These are phyloP conservation scores for Coemansia pectinata DNA, from an alignment of 192 early-diverging fungal species.

Conservation along the genomic window DNA sequence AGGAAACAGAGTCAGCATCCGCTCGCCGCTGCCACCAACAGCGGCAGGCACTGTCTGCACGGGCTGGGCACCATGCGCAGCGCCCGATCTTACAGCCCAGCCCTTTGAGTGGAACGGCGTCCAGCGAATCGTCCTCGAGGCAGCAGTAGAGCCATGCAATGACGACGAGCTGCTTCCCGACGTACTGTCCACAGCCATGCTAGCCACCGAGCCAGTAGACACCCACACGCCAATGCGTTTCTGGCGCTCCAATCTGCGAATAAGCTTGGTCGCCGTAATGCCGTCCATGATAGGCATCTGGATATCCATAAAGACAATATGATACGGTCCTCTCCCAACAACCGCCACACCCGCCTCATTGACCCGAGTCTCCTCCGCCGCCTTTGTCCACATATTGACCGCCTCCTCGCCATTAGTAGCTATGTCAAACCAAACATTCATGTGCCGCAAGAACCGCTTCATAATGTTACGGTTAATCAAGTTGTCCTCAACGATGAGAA, in stretches of 20 bases:
- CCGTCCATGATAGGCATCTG: conserved; percentile 91
- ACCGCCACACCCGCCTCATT: conserved; percentile 1
- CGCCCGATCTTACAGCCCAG: not conserved
- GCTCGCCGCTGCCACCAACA: not conserved
- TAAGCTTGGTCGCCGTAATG: conserved; percentile 79
- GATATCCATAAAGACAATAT: conserved; percentile 84
- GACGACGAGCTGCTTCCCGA: conserved; percentile 17
- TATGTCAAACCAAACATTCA: conserved; percentile 70
- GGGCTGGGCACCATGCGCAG: not conserved
- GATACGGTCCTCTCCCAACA: conserved; percentile 52
- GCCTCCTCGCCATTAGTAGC: conserved; percentile 83
- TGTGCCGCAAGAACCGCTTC: conserved; percentile 69
- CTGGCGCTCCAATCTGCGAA: conserved; percentile 66
- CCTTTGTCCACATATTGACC: conserved; percentile 70
- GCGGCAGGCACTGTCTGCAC: not conserved
- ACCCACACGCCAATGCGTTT: conserved; percentile 51
- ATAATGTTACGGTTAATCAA: conserved; percentile 73
- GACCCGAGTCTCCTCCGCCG: conserved; percentile 24
- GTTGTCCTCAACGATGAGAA: conserved; percentile 83
- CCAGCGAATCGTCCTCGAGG: conserved; percentile 13
- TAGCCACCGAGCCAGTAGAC: conserved; percentile 61
- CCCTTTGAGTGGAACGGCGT: conserved; percentile 15
- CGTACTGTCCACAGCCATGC: conserved; percentile 78
- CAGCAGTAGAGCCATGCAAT: not conserved
- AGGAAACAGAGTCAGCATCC: not conserved